phyloP scores from a whole-genome alignment of 495 filamentous ascomycete genomes.

The Tuber borchii region DNA sequence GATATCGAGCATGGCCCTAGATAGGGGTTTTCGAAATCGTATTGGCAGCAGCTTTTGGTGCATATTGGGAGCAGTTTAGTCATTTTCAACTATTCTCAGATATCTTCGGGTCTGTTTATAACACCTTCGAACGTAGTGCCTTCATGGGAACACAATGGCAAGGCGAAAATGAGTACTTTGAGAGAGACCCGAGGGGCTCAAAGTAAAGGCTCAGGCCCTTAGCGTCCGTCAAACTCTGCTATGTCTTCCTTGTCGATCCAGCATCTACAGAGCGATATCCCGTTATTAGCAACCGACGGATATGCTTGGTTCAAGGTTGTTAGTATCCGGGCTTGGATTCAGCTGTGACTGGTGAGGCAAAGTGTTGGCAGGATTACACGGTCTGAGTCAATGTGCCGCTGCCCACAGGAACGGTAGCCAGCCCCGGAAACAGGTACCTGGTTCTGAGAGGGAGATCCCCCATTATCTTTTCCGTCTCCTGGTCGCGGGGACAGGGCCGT shows the following conservation, averaged over 20 bases:
- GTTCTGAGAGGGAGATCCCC: neutral
- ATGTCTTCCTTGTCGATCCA: neutral
- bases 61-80: neutral
- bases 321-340: neutral
- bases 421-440: neutral
- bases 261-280: neutral
- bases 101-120: neutral
- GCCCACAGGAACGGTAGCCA: neutral
- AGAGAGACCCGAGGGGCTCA: neutral
- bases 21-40: too few species aligned
- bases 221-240: neutral
- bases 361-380: neutral
- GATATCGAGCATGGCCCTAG: neutral
- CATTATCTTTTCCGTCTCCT: neutral
- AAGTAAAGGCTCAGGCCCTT: neutral
- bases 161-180: neutral
- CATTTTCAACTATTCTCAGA: neutral
- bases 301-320: neutral
- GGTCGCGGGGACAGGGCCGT: too few species aligned
- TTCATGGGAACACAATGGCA: neutral
- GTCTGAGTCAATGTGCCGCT: neutral
- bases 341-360: neutral
- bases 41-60: neutral
- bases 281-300: neutral
- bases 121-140: neutral